Evolutionary conservation across 2,329 filamentous ascomycete genomes (phyloP).

Genomic region (Pseudopyricularia javanii): DNA sequence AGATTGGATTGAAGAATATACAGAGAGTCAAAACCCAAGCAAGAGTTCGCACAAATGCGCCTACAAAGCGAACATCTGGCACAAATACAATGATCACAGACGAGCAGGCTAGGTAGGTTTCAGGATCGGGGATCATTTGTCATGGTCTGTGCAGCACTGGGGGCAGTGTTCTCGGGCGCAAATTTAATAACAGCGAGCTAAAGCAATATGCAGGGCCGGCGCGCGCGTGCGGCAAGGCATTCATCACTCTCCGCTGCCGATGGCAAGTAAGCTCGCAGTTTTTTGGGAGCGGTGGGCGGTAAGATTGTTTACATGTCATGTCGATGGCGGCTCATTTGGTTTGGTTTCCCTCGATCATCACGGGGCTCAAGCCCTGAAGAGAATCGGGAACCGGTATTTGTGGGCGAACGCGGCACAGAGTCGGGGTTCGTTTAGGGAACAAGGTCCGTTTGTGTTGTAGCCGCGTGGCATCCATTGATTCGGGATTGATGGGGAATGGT

Average conservation of each 20-base stretch:
- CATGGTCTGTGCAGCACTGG: neutral
- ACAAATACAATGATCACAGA: neutral
- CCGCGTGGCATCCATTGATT: neutral
- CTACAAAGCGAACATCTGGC: no score
- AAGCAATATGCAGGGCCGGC: no score
- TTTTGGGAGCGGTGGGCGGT: no score
- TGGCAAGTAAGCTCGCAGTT: no score
- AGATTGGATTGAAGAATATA: no score
- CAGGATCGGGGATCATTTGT: neutral
- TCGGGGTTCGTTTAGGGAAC: neutral
- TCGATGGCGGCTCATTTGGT: no score
- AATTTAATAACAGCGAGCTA: no score
- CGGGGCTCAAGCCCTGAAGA: no score
- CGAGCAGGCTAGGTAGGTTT: neutral
- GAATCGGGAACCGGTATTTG: neutral
- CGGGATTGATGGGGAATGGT: neutral
- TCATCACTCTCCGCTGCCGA: no score
- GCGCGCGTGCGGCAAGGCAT: no score
- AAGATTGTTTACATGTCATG: no score
- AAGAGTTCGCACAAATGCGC: neutral
- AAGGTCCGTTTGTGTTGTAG: neutral
- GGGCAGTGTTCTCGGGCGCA: neutral
- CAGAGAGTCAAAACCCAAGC: neutral
- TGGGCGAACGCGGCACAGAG: neutral
- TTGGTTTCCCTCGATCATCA: no score